Evolutionary conservation across 805 yeast genomes (phyloP).

Genomic region (Starmerella kuoi): DNA sequence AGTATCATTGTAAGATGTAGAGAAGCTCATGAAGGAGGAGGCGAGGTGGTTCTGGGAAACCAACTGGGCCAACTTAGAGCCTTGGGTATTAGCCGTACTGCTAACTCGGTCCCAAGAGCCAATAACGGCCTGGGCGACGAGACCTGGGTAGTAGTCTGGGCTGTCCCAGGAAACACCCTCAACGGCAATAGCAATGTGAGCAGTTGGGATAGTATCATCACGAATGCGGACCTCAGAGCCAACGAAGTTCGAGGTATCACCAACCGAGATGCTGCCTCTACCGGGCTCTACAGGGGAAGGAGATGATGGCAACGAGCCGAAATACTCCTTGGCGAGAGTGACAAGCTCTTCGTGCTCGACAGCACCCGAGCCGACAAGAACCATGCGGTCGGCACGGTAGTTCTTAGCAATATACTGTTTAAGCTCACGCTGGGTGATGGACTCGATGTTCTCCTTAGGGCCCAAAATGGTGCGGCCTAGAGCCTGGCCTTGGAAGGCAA

Average conservation of each 20-base stretch:
- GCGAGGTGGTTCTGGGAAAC: slow-evolving; percentile 59
- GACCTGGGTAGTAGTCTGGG: slow-evolving; percentile 86
- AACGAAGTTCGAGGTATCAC: slow-evolving; percentile 62
- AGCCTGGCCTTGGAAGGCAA: slow-evolving; percentile 81
- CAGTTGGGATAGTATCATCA: slow-evolving; percentile 71
- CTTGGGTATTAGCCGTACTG: slow-evolving; percentile 71
- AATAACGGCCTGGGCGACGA: slow-evolving; percentile 90
- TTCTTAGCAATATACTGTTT: slow-evolving; percentile 68
- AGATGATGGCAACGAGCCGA: slow-evolving; percentile 40
- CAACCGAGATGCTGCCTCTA: slow-evolving; percentile 44
- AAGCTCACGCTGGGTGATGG: slow-evolving; percentile 66
- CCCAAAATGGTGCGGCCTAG: slow-evolving; percentile 94
- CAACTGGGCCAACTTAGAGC: slow-evolving; percentile 66
- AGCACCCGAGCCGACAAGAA: slow-evolving; percentile 87
- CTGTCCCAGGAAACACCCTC: slow-evolving; percentile 98
- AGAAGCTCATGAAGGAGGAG: slow-evolving; percentile 90
- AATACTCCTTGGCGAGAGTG: slow-evolving; percentile 57
- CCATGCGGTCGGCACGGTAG: slow-evolving; percentile 96
- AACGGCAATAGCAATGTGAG: slow-evolving; percentile 88
- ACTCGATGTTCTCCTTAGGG: slow-evolving; percentile 75
- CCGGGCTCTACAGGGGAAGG: slow-evolving; percentile 53
- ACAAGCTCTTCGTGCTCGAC: slow-evolving; percentile 81
- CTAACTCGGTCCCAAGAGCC: slow-evolving; percentile 96
- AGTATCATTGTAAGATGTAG: slow-evolving; percentile 93
- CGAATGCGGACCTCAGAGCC: slow-evolving; percentile 79